Percentiles rank a stretch among this genome's conserved stretches.
Evolutionary conservation across 148 eudicot species (phyloP).

Genomic region (Spergularia bocconei): DNA sequence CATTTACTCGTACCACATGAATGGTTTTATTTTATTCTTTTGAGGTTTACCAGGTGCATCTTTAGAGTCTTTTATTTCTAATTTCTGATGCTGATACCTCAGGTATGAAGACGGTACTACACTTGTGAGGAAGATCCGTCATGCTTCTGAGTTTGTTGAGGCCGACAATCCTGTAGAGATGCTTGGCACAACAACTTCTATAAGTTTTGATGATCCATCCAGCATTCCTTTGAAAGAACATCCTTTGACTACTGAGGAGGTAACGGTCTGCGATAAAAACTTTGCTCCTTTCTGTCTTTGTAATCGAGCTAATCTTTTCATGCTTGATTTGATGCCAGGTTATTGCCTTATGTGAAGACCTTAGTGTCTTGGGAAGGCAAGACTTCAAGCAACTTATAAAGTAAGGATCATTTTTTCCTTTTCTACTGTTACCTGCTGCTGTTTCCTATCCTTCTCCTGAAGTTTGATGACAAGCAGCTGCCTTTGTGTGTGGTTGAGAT

Average conservation of each 20-base stretch:
- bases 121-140: slow-evolving; percentile 60
- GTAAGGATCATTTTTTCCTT: slow-evolving; percentile 35
- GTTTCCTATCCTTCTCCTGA: neutral
- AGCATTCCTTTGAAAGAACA: slow-evolving; percentile 65
- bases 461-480: neutral
- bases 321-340: slow-evolving; percentile 38
- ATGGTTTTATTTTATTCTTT: too few species aligned
- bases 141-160: slow-evolving; percentile 82
- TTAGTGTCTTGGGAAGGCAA: slow-evolving; percentile 82
- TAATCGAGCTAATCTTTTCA: slow-evolving; percentile 13
- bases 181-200: slow-evolving; percentile 74
- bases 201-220: slow-evolving; percentile 58
- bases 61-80: neutral
- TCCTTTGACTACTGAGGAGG: slow-evolving; percentile 78
- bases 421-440: neutral
- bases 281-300: slow-evolving; percentile 2
- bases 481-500: neutral
- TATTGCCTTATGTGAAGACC: slow-evolving; percentile 75
- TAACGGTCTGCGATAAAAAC: slow-evolving; percentile 18
- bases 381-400: slow-evolving; percentile 90
- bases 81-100: slow-evolving; percentile 8
- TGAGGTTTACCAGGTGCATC: too few species aligned
- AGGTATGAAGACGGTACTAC: slow-evolving; percentile 78
- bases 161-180: slow-evolving; percentile 65
- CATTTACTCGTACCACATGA: too few species aligned